phyloP scores from a whole-genome alignment of 345 rosid species.

The Corchorus olitorius region DNA sequence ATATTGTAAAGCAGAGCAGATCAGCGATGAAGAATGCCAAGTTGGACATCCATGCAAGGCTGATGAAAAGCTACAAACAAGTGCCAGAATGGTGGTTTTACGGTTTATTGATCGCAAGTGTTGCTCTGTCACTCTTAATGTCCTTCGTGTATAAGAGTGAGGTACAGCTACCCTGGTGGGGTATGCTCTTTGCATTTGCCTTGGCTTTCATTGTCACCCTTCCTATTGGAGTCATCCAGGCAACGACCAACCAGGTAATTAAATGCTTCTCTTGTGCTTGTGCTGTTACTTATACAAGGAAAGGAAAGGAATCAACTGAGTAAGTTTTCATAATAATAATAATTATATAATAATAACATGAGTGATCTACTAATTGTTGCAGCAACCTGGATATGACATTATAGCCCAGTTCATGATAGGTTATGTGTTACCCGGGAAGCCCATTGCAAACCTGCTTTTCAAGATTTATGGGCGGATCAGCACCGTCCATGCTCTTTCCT shows the following conservation, averaged over 20 bases:
- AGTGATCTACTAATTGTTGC: conserved; percentile 23
- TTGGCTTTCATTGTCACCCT: conserved; percentile 93
- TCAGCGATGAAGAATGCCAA: conserved; percentile 70
- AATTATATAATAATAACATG: no score
- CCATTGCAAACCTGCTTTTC: conserved; percentile 92
- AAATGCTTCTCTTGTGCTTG: background rate
- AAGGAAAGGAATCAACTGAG: no score
- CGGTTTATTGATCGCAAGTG: conserved; percentile 61
- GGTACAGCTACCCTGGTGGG: conserved; percentile 96
- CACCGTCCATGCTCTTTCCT: conserved; percentile 93
- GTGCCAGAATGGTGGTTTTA: conserved; percentile 97
- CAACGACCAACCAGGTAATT: conserved; percentile 94
- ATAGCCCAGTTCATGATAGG: conserved; percentile 98
- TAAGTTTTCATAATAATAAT: no score
- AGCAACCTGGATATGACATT: conserved; percentile 99
- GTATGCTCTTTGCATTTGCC: conserved; percentile 86
- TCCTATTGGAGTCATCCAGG: conserved; percentile 98
- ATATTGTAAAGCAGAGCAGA: conserved; percentile 79
- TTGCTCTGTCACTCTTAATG: conserved; percentile 64
- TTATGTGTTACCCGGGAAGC: conserved; percentile 84
- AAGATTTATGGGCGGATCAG: conserved; percentile 97
- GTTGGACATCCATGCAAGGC: conserved; percentile 74
- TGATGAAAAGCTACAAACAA: conserved; percentile 83
- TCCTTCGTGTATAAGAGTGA: conserved; percentile 74
- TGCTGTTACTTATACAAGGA: background rate